Evolutionary conservation across 768 basidiomycete genomes (phyloP).

Genomic region (Boletus reticulatus): DNA sequence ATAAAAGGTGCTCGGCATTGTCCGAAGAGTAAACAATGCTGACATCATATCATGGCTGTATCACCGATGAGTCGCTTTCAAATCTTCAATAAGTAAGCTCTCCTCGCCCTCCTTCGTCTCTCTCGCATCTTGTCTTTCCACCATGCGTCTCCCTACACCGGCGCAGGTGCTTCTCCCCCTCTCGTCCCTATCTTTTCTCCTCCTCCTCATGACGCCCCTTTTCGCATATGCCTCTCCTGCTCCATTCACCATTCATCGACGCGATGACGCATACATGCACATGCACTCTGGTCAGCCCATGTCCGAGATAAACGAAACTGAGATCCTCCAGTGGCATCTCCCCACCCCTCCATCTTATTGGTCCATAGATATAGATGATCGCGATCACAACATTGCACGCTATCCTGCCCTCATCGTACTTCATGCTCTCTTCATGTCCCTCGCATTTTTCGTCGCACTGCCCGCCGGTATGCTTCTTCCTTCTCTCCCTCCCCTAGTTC

Average conservation of each 20-base stretch:
- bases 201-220: constrained; percentile 19
- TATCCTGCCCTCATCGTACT: constrained; percentile 70
- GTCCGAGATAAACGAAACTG: constrained; percentile 74
- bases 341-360: constrained; percentile 82
- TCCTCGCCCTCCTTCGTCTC: background rate
- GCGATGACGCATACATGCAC: constrained; percentile 41
- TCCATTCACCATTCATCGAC: background rate
- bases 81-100: no score
- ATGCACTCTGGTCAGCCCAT: constrained; percentile 49
- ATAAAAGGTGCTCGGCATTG: no score
- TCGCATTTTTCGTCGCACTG: constrained; percentile 81
- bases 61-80: no score
- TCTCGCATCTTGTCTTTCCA: background rate
- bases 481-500: background rate
- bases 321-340: constrained; percentile 58
- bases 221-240: constrained; percentile 12
- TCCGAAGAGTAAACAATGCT: no score
- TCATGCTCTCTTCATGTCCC: constrained; percentile 70
- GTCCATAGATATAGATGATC: constrained; percentile 69
- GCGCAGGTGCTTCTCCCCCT: background rate
- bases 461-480: constrained; percentile 61
- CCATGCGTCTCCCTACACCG: constrained; percentile 10
- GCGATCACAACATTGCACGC: constrained; percentile 40
- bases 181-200: constrained; percentile 2
- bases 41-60: no score